A percentile compares a stretch with the other conserved stretches of the same genome.
These are phyloP conservation scores for Ceratocystis albifundus DNA, from an alignment of 2,329 filamentous ascomycete genomes.

Conservation along the genomic window DNA sequence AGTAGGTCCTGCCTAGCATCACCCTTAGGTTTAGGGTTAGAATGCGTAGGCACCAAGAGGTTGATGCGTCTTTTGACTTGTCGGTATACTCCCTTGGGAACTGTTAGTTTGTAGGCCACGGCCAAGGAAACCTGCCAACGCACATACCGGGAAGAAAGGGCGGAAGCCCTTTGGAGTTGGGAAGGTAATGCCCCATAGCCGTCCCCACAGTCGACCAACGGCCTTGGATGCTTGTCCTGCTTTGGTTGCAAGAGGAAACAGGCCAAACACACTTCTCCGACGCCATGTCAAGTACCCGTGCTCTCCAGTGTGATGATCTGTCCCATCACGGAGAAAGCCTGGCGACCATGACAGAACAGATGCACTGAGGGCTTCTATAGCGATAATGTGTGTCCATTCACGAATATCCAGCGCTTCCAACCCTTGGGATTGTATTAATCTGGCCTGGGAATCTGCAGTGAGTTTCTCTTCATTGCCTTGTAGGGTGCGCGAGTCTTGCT, in stretches of 20 bases:
- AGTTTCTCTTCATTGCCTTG: background rate
- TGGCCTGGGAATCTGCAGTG: background rate
- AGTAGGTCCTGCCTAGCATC: constrained; percentile 34
- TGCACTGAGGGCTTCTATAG: constrained; percentile 41
- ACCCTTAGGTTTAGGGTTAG: constrained; percentile 28
- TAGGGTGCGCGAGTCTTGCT: background rate
- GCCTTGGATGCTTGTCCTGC: constrained; percentile 29
- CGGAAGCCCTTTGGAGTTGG: constrained; percentile 34
- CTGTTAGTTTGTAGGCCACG: background rate
- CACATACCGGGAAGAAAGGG: constrained; percentile 40
- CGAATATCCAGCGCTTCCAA: constrained; percentile 36
- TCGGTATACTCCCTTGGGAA: constrained; percentile 22
- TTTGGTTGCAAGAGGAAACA: constrained; percentile 38
- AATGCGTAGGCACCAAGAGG: constrained; percentile 11
- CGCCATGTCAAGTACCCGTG: constrained; percentile 42
- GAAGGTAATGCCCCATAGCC: constrained; percentile 37
- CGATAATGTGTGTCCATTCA: constrained; percentile 47
- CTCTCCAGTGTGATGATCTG: constrained; percentile 38
- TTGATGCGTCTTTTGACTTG: constrained; percentile 23
- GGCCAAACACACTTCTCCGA: constrained; percentile 41
- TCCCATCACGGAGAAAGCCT: constrained; percentile 34
- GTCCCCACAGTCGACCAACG: constrained; percentile 33
- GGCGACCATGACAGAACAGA: constrained; percentile 44
- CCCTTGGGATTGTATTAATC: background rate
- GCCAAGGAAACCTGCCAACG: background rate